These are phyloP conservation scores for Phaeosphaeria sp. DNA, from an alignment of 2,329 filamentous ascomycete species.

Conservation along the genomic window DNA sequence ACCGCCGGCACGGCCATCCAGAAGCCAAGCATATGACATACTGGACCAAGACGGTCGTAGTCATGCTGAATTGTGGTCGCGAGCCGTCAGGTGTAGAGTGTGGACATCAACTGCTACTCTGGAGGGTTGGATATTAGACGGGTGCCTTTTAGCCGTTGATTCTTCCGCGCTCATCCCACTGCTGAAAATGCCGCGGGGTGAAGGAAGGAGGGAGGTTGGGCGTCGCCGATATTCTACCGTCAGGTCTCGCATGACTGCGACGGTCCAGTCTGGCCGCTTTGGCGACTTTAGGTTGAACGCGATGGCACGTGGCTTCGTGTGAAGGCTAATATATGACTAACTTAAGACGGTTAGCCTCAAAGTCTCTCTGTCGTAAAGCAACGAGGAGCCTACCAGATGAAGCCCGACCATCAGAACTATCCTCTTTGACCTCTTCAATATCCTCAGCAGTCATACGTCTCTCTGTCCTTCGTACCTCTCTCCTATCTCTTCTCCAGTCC, in stretches of 20 bases:
- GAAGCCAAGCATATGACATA: slow-evolving; percentile 21
- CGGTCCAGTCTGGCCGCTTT: background rate
- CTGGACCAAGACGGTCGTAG: slow-evolving; percentile 24
- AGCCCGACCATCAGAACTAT: background rate
- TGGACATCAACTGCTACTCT: slow-evolving; percentile 11
- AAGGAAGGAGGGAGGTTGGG: slow-evolving; percentile 16
- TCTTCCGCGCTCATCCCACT: slow-evolving; percentile 32
- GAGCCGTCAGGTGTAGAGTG: slow-evolving; percentile 19
- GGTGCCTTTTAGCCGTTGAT: slow-evolving; percentile 40
- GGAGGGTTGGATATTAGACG: slow-evolving; percentile 12
- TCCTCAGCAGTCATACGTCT: background rate
- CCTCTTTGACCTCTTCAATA: too few species aligned
- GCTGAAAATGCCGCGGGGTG: slow-evolving; percentile 27
- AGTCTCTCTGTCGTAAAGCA: background rate
- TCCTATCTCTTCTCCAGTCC: background rate
- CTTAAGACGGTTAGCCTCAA: background rate
- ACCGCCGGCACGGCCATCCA: slow-evolving; percentile 40
- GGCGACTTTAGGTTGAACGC: background rate
- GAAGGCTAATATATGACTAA: background rate
- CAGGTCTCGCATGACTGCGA: background rate
- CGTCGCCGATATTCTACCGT: slow-evolving; percentile 4
- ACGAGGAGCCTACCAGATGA: background rate
- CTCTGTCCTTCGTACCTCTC: background rate
- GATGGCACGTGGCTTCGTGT: slow-evolving; percentile 4
- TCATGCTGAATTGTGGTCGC: slow-evolving; percentile 17